phyloP scores from a whole-genome alignment of 768 basidiomycete species.

The Naganishia kalamii region DNA sequence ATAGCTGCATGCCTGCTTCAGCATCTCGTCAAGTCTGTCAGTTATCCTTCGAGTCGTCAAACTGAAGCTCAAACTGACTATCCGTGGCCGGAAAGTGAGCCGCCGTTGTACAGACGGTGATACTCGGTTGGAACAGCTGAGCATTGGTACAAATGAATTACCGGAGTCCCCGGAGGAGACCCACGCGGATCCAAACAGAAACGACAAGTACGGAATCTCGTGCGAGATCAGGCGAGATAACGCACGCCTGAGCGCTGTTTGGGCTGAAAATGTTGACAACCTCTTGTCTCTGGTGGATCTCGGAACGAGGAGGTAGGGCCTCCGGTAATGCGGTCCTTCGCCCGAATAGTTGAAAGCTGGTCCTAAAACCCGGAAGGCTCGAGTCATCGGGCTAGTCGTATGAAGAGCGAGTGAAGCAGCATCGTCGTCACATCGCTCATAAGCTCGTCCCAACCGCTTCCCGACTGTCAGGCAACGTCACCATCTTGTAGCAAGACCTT shows the following conservation, averaged over 20 bases:
- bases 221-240: neutral
- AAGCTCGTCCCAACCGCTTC: no score
- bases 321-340: neutral
- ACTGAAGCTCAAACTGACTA: no score
- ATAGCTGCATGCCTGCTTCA: no score
- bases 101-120: no score
- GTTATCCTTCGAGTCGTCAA: no score
- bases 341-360: neutral
- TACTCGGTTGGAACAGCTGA: no score
- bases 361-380: neutral
- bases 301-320: neutral
- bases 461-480: neutral
- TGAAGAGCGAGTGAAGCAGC: neutral
- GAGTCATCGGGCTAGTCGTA: neutral
- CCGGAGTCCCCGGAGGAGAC: neutral
- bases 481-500: neutral
- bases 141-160: no score
- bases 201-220: neutral
- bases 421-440: neutral
- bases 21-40: no score
- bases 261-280: conserved; percentile 1
- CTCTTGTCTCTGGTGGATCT: neutral
- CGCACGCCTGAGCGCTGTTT: conserved; percentile 4
- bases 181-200: neutral
- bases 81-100: no score